Percentiles rank a stretch among this genome's conserved stretches.
Evolutionary conservation across 306 rosid genomes (phyloP).

Genomic region (Hippophae rhamnoides): DNA sequence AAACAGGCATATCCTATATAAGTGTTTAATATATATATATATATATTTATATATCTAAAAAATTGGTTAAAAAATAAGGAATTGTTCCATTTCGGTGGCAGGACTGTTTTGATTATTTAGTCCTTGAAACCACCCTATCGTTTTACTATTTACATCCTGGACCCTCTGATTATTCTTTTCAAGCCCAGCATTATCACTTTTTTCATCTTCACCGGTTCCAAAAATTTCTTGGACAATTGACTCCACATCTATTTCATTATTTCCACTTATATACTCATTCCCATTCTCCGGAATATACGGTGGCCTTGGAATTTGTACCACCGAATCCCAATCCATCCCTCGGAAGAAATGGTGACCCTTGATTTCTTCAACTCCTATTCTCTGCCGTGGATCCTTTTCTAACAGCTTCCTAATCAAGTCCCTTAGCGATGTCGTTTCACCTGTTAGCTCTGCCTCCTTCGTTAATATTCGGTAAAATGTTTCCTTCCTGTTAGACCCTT

Average conservation of each 20-base stretch:
- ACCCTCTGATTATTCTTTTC: background rate
- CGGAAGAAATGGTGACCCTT: slow-evolving; percentile 61
- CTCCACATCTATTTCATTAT: slow-evolving; percentile 40
- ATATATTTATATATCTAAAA: too few species aligned
- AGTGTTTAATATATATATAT: too few species aligned
- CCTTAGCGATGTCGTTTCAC: slow-evolving; percentile 45
- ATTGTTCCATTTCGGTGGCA: too few species aligned
- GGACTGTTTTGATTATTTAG: too few species aligned
- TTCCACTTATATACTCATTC: slow-evolving; percentile 16
- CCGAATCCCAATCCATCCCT: slow-evolving; percentile 48
- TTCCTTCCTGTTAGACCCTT: slow-evolving; percentile 55
- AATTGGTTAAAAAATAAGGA: too few species aligned
- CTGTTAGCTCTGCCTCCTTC: slow-evolving; percentile 31
- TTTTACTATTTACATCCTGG: slow-evolving; percentile 4
- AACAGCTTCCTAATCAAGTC: slow-evolving; percentile 50
- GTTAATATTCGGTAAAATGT: slow-evolving; percentile 52
- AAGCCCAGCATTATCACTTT: background rate
- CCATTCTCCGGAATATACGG: slow-evolving; percentile 54
- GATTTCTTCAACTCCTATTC: slow-evolving; percentile 50
- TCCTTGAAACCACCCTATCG: slow-evolving; percentile 21
- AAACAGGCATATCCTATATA: too few species aligned
- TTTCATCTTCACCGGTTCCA: slow-evolving; percentile 1
- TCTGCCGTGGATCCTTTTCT: slow-evolving; percentile 48
- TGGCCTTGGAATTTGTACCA: slow-evolving; percentile 47
- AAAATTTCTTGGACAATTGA: slow-evolving; percentile 48